Percentiles rank a stretch among this genome's conserved stretches.
These are phyloP conservation scores for Fusarium aywerte DNA, from an alignment of 2,329 filamentous ascomycete species.

Conservation along the genomic window DNA sequence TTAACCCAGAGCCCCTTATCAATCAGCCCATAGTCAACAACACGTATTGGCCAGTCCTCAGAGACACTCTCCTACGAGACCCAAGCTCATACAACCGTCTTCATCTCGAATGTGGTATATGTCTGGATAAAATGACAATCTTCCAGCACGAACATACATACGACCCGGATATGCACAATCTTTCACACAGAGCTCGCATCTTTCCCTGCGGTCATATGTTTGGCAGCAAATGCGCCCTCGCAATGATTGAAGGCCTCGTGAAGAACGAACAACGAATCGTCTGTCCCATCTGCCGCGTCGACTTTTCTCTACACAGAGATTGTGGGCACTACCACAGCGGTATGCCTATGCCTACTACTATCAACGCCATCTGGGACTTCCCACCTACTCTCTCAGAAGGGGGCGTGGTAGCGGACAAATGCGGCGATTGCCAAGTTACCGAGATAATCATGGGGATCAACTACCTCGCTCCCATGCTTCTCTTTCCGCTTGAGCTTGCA, in stretches of 20 bases:
- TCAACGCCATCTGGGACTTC: neutral
- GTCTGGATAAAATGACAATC: slow-evolving; percentile 20
- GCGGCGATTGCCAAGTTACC: slow-evolving; percentile 8
- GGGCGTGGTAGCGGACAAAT: neutral
- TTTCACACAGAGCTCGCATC: slow-evolving; percentile 21
- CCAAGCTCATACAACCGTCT: slow-evolving; percentile 4
- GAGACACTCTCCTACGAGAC: slow-evolving; percentile 10
- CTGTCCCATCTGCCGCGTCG: slow-evolving; percentile 16
- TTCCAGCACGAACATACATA: slow-evolving; percentile 14
- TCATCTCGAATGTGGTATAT: slow-evolving; percentile 21
- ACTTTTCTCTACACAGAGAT: neutral
- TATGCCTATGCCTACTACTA: slow-evolving; percentile 10
- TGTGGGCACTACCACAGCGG: slow-evolving; percentile 9
- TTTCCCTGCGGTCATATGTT: slow-evolving; percentile 39
- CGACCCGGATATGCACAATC: neutral
- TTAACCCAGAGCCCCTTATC: neutral
- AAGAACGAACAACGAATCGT: neutral
- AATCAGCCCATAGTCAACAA: rapidly evolving
- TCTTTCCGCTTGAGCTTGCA: neutral
- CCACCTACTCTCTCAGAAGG: slow-evolving; percentile 5
- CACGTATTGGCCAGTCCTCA: slow-evolving; percentile 25
- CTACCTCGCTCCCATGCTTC: neutral
- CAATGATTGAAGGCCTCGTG: neutral
- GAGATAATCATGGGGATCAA: slow-evolving; percentile 6
- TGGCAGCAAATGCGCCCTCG: slow-evolving; percentile 10